Evolutionary conservation across 2,329 filamentous ascomycete genomes (phyloP), one percentile per base, ranked within the genome.

Genomic region (Fusarium illudens): DNA sequence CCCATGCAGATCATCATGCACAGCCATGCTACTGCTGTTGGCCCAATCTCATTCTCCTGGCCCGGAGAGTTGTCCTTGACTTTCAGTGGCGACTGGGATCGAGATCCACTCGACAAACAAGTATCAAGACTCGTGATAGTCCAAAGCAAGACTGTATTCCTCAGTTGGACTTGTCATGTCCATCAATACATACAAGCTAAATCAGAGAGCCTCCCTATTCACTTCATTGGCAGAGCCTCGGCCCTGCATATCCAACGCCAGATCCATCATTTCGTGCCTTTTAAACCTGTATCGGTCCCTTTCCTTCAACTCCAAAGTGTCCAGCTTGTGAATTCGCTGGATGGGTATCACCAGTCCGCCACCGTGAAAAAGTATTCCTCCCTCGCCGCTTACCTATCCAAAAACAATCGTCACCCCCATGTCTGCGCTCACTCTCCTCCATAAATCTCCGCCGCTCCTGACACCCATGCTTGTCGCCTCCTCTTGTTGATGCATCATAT

Each of bases 401-500:
- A 89, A 87, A 29, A 89, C 85, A 71, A 89, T 84, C 50, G 81
- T 86, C 19, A 88, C 81, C 3, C 86, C 86, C 82, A 85, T 86
- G 63, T 88, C 86, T 59, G 81, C 78, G 71, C 86, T 87, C n/a
- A 89, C 83, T 54, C 78, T 77, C 73, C 86, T 82, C 87, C 87
- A 89, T 37, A 87, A 71, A 62, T 87, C 84, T 8, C 74, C 75
- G 7, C 72, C 73, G 15, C 61, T 65, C 30, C 62, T 42, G 44
- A 64, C 51, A 27, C 63, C 60, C 73, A 56, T 63, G 56, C 53
- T 33, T 62, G 59, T 64, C 29, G 65, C 68, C 48, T 67, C 67
- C 29, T 65, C 67, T 50, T 74, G 64, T 10, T 75, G 72, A 37
- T 76, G 72, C 67, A 55, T 58, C 65, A 53, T 62, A 20, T 71